Conservation (phyloP, 2,329 filamentous ascomycete genomes). For the Venturia asperata region DNA sequence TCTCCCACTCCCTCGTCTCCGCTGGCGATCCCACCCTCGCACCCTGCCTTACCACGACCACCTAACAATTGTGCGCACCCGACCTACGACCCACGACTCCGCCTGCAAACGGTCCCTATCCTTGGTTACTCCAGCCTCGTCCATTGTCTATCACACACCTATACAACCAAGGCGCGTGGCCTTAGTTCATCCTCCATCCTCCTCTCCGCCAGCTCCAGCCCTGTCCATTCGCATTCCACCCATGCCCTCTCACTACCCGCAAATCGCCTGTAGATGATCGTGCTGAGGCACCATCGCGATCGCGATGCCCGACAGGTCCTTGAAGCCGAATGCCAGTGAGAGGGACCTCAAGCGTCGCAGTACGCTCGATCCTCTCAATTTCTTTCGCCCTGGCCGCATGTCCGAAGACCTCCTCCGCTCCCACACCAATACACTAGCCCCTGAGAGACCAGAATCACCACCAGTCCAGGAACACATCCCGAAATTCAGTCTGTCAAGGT, state of each 20-base stretch:
- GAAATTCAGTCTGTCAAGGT: conserved; percentile 64
- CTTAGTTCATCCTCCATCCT: conserved; percentile 20
- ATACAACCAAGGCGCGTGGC: conserved; percentile 9
- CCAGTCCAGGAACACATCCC: conserved; percentile 32
- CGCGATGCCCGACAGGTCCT: conserved; percentile 36
- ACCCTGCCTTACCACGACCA: not conserved
- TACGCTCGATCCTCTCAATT: conserved; percentile 34
- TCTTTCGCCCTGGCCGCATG: conserved; percentile 27
- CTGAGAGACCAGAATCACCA: conserved; percentile 30
- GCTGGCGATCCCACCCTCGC: conserved; percentile 1
- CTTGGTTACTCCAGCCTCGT: not conserved
- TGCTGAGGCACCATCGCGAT: conserved; percentile 23
- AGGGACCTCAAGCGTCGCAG: conserved; percentile 39
- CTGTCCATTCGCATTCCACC: conserved; percentile 29
- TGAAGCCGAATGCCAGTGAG: conserved; percentile 29
- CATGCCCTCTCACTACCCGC: conserved; percentile 18
- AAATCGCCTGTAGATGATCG: conserved; percentile 30
- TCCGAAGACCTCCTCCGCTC: conserved; percentile 30
- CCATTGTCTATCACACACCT: not conserved
- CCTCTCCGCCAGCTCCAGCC: conserved; percentile 26
- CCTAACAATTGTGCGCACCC: not conserved
- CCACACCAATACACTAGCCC: conserved; percentile 25
- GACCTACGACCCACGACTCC: not conserved
- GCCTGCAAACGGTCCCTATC: not conserved
- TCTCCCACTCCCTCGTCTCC: not conserved